A percentile compares a stretch with the other conserved stretches of the same genome.
phyloP scores from a whole-genome alignment of 768 basidiomycete genomes.

The Macrolepiota albuminosa region DNA sequence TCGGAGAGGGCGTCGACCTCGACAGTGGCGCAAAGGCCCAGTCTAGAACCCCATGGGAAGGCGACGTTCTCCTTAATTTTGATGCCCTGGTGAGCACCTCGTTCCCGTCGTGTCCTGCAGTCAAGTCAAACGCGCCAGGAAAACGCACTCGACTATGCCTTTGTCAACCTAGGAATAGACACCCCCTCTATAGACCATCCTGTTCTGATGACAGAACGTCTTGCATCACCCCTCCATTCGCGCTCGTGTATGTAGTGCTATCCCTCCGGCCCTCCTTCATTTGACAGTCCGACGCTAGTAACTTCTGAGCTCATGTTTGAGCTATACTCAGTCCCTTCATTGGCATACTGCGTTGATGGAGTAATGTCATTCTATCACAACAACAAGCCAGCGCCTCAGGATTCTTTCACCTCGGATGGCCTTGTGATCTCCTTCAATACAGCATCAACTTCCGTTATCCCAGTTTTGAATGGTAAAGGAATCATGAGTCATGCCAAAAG shows the following conservation, averaged over 20 bases:
- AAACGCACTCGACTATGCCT: constrained; percentile 89
- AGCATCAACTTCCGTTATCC: constrained; percentile 86
- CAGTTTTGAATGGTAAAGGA: constrained; percentile 77
- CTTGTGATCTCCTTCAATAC: constrained; percentile 90
- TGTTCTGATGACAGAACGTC: constrained; percentile 88
- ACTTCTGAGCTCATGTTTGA: constrained; percentile 98
- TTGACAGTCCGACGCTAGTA: constrained; percentile 39
- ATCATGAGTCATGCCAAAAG: constrained; percentile 84
- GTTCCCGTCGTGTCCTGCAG: constrained; percentile 4
- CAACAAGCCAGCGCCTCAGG: constrained; percentile 24
- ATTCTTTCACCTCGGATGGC: constrained; percentile 60
- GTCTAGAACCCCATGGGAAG: constrained; percentile 85
- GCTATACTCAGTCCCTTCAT: constrained; percentile 78
- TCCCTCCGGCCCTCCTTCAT: neutral
- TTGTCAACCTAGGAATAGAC: constrained; percentile 82
- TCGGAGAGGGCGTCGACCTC: constrained; percentile 82
- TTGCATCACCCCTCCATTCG: constrained; percentile 86
- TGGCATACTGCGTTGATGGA: constrained; percentile 86
- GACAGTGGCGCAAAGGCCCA: constrained; percentile 82
- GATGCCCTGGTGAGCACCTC: constrained; percentile 78
- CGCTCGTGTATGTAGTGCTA: constrained; percentile 59
- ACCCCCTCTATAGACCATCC: constrained; percentile 76
- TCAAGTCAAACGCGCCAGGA: constrained; percentile 51
- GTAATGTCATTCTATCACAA: constrained; percentile 92
- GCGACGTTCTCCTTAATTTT: constrained; percentile 86